Percentiles rank a stretch among this genome's conserved stretches.
Conservation (phyloP, 139 green algal species). For the Penium margaritaceum region DNA sequence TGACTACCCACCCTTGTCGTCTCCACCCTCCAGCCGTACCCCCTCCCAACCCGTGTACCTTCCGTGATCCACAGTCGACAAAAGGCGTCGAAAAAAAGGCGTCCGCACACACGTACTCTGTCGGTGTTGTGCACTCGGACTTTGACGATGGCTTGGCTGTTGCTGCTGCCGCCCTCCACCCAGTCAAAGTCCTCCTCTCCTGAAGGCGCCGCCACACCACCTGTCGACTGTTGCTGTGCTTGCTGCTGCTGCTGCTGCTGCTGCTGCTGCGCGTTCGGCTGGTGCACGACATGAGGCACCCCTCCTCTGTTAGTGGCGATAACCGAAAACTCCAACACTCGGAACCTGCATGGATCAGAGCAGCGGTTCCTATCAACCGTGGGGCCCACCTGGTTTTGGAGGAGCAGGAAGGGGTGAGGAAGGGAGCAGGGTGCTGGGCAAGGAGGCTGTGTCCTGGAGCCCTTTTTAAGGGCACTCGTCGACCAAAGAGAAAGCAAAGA, state of each 20-base stretch:
- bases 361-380: too few relatives aligned
- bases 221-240: neutral
- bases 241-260: constrained; percentile 3
- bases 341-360: constrained; percentile 23
- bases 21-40: too few relatives aligned
- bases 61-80: too few relatives aligned
- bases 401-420: too few relatives aligned
- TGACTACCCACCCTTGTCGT: too few relatives aligned
- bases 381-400: too few relatives aligned
- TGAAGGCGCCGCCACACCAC: neutral
- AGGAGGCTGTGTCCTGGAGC: too few relatives aligned
- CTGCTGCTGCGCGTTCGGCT: constrained; percentile 1
- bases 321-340: constrained; percentile 49
- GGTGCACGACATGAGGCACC: neutral
- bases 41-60: too few relatives aligned
- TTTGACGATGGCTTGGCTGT: constrained; percentile 45
- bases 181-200: neutral
- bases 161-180: constrained; percentile 4
- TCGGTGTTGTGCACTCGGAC: constrained; percentile 11
- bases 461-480: too few relatives aligned
- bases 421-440: too few relatives aligned
- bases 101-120: constrained; percentile 16
- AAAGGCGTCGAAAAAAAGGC: too few relatives aligned
- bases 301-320: constrained; percentile 39
- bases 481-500: too few relatives aligned